Base-by-base conservation (phyloP, 2,329 filamentous ascomycete genomes). In the Nigrograna mackinnonii region DNA sequence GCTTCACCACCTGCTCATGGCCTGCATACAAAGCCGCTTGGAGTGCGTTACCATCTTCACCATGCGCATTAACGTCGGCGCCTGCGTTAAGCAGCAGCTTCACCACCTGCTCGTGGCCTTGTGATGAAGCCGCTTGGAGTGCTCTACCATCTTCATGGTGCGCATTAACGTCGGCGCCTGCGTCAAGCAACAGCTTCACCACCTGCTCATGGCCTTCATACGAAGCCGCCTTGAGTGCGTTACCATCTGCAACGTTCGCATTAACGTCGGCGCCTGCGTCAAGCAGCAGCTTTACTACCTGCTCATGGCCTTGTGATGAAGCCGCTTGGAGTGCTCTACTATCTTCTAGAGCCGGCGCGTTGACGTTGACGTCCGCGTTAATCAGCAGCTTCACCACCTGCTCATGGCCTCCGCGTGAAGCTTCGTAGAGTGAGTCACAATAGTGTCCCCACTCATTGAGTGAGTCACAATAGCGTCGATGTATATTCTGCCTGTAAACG, bases 201-300 rank as follows among this genome's bases (percentile, higher is more conserved):
- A 52, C 39, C 13, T 41, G 21, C 9, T 44, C 16, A 36, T 52
- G 19, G 26, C 45, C 51, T 36, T 14, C 7, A 18, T 12, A 12
- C 17, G 41, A 39, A 31, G 54, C 50, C 21, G 32, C 39, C 4
- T 47, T 35, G 12, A 54, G 39, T 12, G 46, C 43, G 21, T 18
- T 43, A 16, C 35, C 21, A n/a, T 36, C 12, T 21, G 12, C 34
- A 36, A 12, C 19, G 12, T 21, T 9, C 37, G 22, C 31, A 17
- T 38, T 38, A 19, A 36, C 34, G 6, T 33, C 16, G 31, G 31
- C 31, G 31, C 31, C 34, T 19, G 7, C 16, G 14, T 36, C 19
- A 17, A 36, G 7, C 9, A 36, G 34, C 34, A 36, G 34, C 14
- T 21, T 21, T 19, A 36, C 34, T 12, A 21, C 17, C 19, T 18